Base-by-base conservation (phyloP, 345 rosid species). In the Rhodamnia argentea region DNA sequence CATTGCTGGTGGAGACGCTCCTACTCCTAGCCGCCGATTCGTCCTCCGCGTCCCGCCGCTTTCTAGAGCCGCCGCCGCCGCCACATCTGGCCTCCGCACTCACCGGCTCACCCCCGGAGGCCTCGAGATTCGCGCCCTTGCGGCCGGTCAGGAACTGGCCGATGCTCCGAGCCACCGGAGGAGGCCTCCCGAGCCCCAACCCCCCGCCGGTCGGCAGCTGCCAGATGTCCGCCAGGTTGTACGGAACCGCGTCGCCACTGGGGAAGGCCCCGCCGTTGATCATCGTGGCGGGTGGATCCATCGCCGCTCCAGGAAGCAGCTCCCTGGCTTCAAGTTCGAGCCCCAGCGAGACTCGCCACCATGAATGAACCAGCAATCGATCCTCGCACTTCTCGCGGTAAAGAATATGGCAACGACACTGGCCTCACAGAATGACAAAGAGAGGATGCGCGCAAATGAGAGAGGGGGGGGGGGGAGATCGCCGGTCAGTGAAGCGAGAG, bases 171-270 rank as follows among this genome's bases (percentile, higher is more conserved):
- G 82, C 62, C 83, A 75, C 82, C 62, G 85, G 88, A 22, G 85
- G 88, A n/a, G 89, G 90, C 76, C 83, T 50, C 84, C 89, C 55
- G 78, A 88, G 86, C 29, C 91, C 90, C 56, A 88, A 86, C 81
- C 84, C 89, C 15, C 85, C 86, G 37, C 87, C 87, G 81, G 84
- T 60, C 44, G 84, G 76, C 85, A 92, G 92, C 89, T 88, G 96
- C 99, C 96, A 96, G 96, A 95, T 93, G 97, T 95, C 99, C 54
- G 94, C 84, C 82, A 93, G 86, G 86, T 88, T 91, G 87, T 87
- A 93, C 47, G 92, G 86, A 76, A 90, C 93, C 85, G 52, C 47
- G 52, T 59, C 57, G 57, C 52, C 87, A 29, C 83, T 47, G 85
- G 85, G 83, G 55, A 82, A 83, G 29, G 85, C 54, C 64, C 90